A percentile compares a stretch with the other conserved stretches of the same genome.
Conservation (phyloP, 2,329 filamentous ascomycete species). For the Delphinella strobiligena region DNA sequence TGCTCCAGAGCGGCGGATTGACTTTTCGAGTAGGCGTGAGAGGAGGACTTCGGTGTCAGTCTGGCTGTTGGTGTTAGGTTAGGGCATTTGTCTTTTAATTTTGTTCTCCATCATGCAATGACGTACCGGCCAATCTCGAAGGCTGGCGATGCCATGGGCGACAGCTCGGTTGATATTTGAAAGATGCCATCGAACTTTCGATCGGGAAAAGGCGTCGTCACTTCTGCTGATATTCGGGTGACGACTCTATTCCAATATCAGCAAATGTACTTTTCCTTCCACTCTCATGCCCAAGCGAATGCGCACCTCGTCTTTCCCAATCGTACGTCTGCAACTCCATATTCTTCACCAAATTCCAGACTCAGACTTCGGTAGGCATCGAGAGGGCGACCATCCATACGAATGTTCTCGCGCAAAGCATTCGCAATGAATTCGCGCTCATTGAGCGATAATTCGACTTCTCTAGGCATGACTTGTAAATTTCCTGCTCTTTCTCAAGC, state of each 20-base stretch:
- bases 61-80: conserved; percentile 34
- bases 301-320: conserved; percentile 78
- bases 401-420: conserved; percentile 67
- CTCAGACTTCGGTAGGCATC: conserved; percentile 70
- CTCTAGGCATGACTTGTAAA: conserved; percentile 60
- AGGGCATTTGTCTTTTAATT: conserved; percentile 1
- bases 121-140: conserved; percentile 69
- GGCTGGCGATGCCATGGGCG: conserved; percentile 79
- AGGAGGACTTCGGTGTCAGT: conserved; percentile 77
- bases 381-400: conserved; percentile 70
- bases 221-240: conserved; percentile 76
- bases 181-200: conserved; percentile 93
- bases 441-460: conserved; percentile 79
- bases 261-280: conserved; percentile 10
- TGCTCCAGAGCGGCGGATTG: conserved; percentile 79
- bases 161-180: conserved; percentile 81
- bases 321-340: conserved; percentile 76
- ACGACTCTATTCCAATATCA: conserved; percentile 48
- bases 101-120: neutral
- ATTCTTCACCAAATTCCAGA: conserved; percentile 77
- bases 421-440: conserved; percentile 78
- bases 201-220: conserved; percentile 73
- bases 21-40: conserved; percentile 83
- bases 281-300: neutral
- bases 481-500: neutral